Percentiles rank a stretch among this genome's conserved stretches.
These are phyloP conservation scores for Isabelozyma pseudorhagii DNA, from an alignment of 805 yeast genomes.

Conservation along the genomic window DNA sequence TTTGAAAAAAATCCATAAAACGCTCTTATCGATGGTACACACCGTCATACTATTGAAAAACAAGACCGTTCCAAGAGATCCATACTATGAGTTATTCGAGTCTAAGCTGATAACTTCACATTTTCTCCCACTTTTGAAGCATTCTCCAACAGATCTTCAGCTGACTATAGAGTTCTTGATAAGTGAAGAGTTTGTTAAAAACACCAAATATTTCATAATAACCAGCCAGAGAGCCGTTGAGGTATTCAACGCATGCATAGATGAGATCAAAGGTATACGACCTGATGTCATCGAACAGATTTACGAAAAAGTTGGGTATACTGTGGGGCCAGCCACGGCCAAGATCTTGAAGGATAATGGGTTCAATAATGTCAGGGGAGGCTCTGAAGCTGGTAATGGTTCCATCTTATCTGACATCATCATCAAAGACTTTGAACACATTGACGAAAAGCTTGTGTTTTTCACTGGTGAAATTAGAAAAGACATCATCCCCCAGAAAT, in stretches of 20 bases:
- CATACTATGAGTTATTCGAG: conserved; percentile 49
- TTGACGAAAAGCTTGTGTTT: conserved; percentile 50
- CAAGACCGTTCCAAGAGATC: conserved; percentile 64
- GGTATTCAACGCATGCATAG: conserved; percentile 51
- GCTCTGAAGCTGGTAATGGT: conserved; percentile 79
- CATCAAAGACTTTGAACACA: conserved; percentile 16
- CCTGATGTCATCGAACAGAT: conserved; percentile 20
- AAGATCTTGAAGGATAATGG: conserved; percentile 58
- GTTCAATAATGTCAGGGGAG: conserved; percentile 69
- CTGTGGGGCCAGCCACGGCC: conserved; percentile 91
- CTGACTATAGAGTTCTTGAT: conserved; percentile 44
- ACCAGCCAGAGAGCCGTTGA: conserved; percentile 94
- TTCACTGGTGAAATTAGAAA: conserved; percentile 84
- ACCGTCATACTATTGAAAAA: conserved; percentile 64
- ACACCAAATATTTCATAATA: conserved; percentile 57
- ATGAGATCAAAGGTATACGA: conserved; percentile 10
- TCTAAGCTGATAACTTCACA: conserved; percentile 35
- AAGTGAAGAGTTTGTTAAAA: conserved; percentile 37
- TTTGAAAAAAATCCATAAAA: too few relatives aligned
- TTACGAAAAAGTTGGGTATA: conserved; percentile 58
- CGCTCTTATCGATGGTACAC: neutral
- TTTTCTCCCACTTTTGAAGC: conserved; percentile 75
- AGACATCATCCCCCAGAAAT: conserved; percentile 71
- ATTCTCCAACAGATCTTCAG: conserved; percentile 50
- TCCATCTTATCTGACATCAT: conserved; percentile 63